These are phyloP conservation scores for Pythium plurisporium DNA, from an alignment of 352 stramenopile genomes.

Conservation along the genomic window DNA sequence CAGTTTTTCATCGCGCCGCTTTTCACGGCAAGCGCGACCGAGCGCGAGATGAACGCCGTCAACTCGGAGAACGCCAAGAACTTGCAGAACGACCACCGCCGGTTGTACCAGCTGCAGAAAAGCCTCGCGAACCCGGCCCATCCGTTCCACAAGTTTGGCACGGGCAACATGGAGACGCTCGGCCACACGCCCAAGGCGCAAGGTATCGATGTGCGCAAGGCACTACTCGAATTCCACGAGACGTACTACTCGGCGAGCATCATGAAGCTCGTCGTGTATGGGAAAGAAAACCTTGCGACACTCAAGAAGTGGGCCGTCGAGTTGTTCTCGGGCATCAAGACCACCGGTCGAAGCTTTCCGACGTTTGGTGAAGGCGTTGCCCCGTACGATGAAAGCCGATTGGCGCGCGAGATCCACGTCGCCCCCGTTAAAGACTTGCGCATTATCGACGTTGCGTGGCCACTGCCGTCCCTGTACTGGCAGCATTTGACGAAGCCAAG, in stretches of 20 bases:
- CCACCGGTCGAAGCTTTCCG: constrained; percentile 49
- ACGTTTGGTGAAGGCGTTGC: constrained; percentile 40
- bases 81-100: constrained; percentile 90
- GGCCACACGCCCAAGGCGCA: constrained; percentile 30
- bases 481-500: constrained; percentile 65
- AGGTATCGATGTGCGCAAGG: constrained; percentile 58
- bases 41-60: constrained; percentile 95
- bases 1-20: constrained; percentile 97
- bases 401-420: constrained; percentile 49
- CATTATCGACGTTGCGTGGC: constrained; percentile 72
- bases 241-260: constrained; percentile 88
- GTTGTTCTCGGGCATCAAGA: constrained; percentile 83
- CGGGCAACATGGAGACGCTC: constrained; percentile 84
- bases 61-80: constrained; percentile 97
- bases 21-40: constrained; percentile 88
- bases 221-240: constrained; percentile 82
- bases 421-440: constrained; percentile 63
- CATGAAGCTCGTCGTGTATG: constrained; percentile 90
- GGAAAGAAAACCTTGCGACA: constrained; percentile 82
- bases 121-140: constrained; percentile 62
- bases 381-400: constrained; percentile 44
- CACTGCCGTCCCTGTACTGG: constrained; percentile 47
- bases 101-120: constrained; percentile 84
- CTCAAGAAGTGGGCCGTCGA: constrained; percentile 69
- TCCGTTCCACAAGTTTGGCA: constrained; percentile 89